phyloP scores from a whole-genome alignment of 106 monocot genomes.

The Apostasia ramifera region DNA sequence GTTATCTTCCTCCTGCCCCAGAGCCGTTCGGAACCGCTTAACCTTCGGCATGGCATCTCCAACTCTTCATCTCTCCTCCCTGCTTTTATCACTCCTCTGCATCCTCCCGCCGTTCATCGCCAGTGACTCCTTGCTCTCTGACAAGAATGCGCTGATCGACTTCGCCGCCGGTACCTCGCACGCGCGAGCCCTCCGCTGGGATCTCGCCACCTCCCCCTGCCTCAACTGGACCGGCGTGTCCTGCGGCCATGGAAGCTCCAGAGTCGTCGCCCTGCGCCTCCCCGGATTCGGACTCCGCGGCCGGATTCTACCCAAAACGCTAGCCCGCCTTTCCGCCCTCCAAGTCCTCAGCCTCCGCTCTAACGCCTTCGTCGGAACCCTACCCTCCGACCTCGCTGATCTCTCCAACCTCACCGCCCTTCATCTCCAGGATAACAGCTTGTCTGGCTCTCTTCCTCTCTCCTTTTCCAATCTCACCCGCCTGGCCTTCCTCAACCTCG shows the following conservation, averaged over 20 bases:
- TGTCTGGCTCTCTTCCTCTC: neutral
- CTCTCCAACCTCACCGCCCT: neutral
- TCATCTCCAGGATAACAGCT: neutral
- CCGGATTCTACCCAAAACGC: neutral
- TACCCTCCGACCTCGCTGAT: neutral
- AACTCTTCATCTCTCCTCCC: neutral
- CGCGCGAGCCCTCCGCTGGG: neutral
- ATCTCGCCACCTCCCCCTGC: neutral
- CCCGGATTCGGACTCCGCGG: neutral
- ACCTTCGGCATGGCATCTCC: no score
- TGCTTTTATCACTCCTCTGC: neutral
- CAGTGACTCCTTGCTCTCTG: neutral
- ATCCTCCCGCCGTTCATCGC: neutral
- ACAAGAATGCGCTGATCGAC: neutral
- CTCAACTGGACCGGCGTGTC: neutral
- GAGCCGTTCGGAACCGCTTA: neutral
- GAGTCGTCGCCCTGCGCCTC: neutral
- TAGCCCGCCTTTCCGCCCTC: neutral
- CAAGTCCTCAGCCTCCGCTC: slow-evolving; percentile 5
- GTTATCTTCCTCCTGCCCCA: neutral
- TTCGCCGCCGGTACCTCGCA: neutral
- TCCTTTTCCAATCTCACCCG: neutral
- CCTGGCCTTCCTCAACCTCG: neutral
- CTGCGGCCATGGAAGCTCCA: neutral
- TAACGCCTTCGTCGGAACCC: neutral